phyloP scores from a whole-genome alignment of 371 early-diverging fungal species.

The Blakeslea trispora region DNA sequence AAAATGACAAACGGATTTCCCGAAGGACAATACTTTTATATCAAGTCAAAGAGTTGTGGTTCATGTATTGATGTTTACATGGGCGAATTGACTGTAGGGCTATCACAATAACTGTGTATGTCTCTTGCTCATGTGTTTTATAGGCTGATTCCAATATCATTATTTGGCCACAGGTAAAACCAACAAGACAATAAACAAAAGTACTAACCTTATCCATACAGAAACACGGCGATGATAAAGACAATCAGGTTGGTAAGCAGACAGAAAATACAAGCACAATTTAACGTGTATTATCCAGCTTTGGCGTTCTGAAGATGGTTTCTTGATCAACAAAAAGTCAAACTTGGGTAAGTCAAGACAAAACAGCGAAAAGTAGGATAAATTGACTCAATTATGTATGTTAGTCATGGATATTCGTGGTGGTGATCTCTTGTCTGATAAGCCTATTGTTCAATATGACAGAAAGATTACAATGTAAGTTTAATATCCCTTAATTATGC shows the following conservation, averaged over 20 bases:
- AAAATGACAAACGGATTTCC: constrained; percentile 27
- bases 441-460: constrained; percentile 43
- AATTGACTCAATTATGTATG: neutral
- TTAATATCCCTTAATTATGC: neutral
- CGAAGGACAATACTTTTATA: constrained; percentile 24
- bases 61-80: constrained; percentile 28
- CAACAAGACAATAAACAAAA: neutral
- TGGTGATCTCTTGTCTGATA: constrained; percentile 44
- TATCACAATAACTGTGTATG: no score
- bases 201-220: constrained; percentile 6
- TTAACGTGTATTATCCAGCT: constrained; percentile 24
- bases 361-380: neutral
- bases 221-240: constrained; percentile 41
- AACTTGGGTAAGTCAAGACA: constrained; percentile 35
- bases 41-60: constrained; percentile 20
- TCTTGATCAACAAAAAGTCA: constrained; percentile 51
- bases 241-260: constrained; percentile 28
- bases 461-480: constrained; percentile 39
- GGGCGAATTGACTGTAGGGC: constrained; percentile 30
- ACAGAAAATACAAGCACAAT: neutral
- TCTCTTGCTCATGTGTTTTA: neutral
- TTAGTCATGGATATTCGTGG: constrained; percentile 51
- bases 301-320: constrained; percentile 53
- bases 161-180: constrained; percentile 48
- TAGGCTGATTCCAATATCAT: constrained; percentile 49